Base-by-base conservation (phyloP, 83 land plant genomes). In the Picea engelmannii region DNA sequence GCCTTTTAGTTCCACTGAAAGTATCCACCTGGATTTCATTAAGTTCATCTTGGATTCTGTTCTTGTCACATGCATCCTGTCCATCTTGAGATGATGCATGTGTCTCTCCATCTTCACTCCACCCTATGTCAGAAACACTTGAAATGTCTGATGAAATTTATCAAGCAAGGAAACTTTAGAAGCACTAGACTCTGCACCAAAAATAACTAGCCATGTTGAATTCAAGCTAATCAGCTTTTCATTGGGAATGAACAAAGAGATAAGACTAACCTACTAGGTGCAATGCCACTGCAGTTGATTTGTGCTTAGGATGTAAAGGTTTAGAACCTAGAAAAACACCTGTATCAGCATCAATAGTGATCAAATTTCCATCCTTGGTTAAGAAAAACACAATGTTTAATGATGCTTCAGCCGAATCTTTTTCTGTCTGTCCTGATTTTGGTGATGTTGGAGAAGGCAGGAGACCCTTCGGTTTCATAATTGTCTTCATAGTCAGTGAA, bases 231-330 rank as follows among this genome's bases (percentile, higher is more conserved):
- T 42, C 21, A 44, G 10, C 44, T 40, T 71, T 23, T 18, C 42
- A 8, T 38, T 35, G n/a, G 24, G 42, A 18, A 12, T 16, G 55
- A 69, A 82, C 35, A 81, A 21, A 83, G 68, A 31, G 5, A 68
- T 35, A 23, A 66, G 47, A 85, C 91, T 84, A 87, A 81, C 95
- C 94, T 85, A 91, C 81, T 55, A 93, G 75, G 82, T 86, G 79
- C 83, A 93, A 74, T 21, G 94, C 83, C 83, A 93, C 85, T 13
- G 89, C 94, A 74, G 78, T n/a, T 66, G 87, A 88, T 55, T 81
- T 81, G 42, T 81, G 83, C 42, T 82, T 92, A 60, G 83, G 83
- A 66, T 76, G 86, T 77, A 85, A 79, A 66, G 82, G 79, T 60
- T 65, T 24, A 25, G 88, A 80, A 35, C 85, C 80, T 12, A 91